These are phyloP conservation scores for Aureobasidium sp. DNA, from an alignment of 2,329 filamentous ascomycete species.

Conservation along the genomic window DNA sequence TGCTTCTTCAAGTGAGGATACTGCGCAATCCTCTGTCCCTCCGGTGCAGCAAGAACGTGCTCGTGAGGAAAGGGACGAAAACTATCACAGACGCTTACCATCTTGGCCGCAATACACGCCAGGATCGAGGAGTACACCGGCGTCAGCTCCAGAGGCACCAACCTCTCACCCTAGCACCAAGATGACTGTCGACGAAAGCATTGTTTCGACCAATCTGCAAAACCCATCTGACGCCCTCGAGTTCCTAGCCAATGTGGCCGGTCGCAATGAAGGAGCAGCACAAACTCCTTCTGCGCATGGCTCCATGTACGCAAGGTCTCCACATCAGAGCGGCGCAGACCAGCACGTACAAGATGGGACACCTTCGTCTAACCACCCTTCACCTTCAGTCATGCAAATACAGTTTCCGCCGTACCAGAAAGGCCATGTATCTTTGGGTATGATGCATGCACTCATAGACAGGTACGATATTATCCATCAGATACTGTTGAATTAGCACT, in stretches of 20 bases:
- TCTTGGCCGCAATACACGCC: slow-evolving; percentile 2
- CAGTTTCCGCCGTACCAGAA: slow-evolving; percentile 22
- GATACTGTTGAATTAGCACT: not conserved
- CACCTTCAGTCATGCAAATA: not conserved
- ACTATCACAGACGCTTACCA: not conserved
- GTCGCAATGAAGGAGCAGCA: slow-evolving; percentile 23
- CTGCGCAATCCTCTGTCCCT: not conserved
- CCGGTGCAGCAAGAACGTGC: not conserved
- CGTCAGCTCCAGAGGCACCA: not conserved
- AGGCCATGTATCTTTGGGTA: slow-evolving; percentile 22
- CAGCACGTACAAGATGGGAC: not conserved
- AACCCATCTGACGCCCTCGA: slow-evolving; percentile 28
- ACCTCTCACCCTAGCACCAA: not conserved
- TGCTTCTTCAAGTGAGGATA: not conserved
- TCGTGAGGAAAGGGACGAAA: not conserved
- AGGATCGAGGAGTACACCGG: not conserved
- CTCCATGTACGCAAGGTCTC: slow-evolving; percentile 18
- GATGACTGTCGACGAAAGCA: slow-evolving; percentile 23
- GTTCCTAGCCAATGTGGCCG: slow-evolving; percentile 26
- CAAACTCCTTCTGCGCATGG: slow-evolving; percentile 23
- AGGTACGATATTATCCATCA: not conserved
- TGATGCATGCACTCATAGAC: slow-evolving; percentile 21
- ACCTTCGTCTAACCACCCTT: not conserved
- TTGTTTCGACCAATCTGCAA: slow-evolving; percentile 25
- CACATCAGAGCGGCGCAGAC: slow-evolving; percentile 12